These are phyloP conservation scores for Psilocybe cubensis DNA, from an alignment of 768 basidiomycete genomes.

Conservation along the genomic window DNA sequence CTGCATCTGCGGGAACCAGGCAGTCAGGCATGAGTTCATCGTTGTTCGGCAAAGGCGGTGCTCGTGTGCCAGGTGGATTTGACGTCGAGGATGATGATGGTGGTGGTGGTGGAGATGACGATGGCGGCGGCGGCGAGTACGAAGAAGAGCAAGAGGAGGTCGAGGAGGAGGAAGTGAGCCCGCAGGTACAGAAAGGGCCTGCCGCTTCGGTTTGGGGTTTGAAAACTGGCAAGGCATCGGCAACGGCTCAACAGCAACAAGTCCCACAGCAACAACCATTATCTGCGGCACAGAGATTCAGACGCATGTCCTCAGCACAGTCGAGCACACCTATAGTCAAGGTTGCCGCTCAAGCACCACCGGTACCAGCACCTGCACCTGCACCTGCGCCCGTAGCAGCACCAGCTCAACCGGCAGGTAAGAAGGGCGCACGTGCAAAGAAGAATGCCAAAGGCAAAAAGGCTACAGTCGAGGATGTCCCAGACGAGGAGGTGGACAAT, in stretches of 20 bases:
- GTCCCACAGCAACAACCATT: constrained; percentile 11
- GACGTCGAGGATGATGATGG: constrained; percentile 12
- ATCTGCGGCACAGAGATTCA: constrained; percentile 22
- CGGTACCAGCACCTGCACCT: constrained; percentile 3
- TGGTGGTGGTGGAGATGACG: constrained; percentile 13
- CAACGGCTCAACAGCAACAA: not conserved
- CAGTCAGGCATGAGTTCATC: not conserved
- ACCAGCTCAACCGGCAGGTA: constrained; percentile 16
- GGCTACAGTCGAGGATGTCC: constrained; percentile 48
- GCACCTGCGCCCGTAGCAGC: not conserved
- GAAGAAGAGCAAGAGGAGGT: not conserved
- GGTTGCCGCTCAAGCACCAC: constrained; percentile 10
- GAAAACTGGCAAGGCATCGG: constrained; percentile 12
- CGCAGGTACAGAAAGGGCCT: constrained; percentile 18
- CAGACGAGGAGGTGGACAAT: constrained; percentile 43
- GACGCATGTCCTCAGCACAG: constrained; percentile 34
- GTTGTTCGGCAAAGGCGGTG: constrained; percentile 4
- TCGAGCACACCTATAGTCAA: constrained; percentile 17
- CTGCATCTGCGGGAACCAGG: constrained; percentile 1
- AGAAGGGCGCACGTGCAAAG: constrained; percentile 25
- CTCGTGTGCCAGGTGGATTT: constrained; percentile 21
- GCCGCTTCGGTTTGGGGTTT: constrained; percentile 15
- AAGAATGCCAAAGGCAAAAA: constrained; percentile 34
- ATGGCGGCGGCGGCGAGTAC: constrained; percentile 7
- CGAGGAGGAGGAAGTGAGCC: constrained; percentile 7